Evolutionary conservation across 1,139 yeast species (phyloP).

Genomic region (Magnusiomyces ingens): DNA sequence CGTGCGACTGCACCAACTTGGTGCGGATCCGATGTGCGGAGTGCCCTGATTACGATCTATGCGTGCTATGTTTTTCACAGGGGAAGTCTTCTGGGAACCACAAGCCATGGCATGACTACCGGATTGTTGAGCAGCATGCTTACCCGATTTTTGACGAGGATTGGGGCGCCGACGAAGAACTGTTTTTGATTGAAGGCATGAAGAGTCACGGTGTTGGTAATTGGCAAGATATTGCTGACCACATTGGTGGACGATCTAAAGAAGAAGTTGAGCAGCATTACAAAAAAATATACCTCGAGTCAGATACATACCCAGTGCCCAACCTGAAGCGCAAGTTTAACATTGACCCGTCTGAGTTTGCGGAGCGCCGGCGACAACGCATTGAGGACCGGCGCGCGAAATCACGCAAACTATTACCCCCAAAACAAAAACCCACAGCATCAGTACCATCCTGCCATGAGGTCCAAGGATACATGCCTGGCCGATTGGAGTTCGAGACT

Average conservation of each 20-base stretch:
- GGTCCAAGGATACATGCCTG: constrained; percentile 98
- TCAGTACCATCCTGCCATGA: constrained; percentile 96
- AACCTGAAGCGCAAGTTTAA: constrained; percentile 66
- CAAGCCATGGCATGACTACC: constrained; percentile 90
- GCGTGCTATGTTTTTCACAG: constrained; percentile 92
- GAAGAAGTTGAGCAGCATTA: constrained; percentile 90
- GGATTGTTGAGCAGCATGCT: constrained; percentile 87
- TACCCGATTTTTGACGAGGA: constrained; percentile 84
- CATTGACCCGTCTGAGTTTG: constrained; percentile 62
- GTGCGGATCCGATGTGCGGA: constrained; percentile 88
- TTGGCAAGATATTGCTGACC: constrained; percentile 96
- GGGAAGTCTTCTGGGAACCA: constrained; percentile 80
- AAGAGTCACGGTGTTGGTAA: constrained; percentile 73
- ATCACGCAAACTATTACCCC: constrained; percentile 47
- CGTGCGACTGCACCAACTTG: constrained; percentile 88
- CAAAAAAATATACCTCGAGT: constrained; percentile 59
- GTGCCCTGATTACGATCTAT: constrained; percentile 86
- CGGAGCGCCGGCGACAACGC: constrained; percentile 60
- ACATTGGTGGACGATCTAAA: constrained; percentile 84
- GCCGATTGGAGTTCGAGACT: constrained; percentile 89
- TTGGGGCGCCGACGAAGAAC: constrained; percentile 99
- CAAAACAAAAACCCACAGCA: constrained; percentile 60
- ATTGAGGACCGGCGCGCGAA: constrained; percentile 62
- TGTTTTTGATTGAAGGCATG: constrained; percentile 82
- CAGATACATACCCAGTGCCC: constrained; percentile 76